Evolutionary conservation across 768 basidiomycete genomes (phyloP), one percentile per base, ranked within the genome.

Genomic region (Suillus discolor): DNA sequence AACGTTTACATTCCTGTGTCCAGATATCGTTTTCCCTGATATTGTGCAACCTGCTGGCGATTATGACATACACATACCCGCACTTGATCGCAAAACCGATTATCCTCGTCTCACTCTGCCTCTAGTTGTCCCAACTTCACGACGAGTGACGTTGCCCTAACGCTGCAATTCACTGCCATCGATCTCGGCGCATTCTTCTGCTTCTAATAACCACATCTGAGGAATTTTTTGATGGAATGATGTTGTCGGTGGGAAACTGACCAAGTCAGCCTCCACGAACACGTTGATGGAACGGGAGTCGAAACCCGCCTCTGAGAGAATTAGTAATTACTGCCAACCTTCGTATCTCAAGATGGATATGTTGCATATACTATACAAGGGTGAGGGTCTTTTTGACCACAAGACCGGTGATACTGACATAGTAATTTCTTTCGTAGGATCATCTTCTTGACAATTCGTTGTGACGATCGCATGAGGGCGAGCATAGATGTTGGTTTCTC

Each of bases 11-110:
- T 57, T 34, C 9, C 15, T 15, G 23, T 25, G n/a, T n/a, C 11
- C 62, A 63, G 49, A 49, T 25, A 36, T 15, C 44, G 47, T 57
- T 11, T 45, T 60, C 44, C 20, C 36, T 55, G 64, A 57, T 66
- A 28, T 28, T 71, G 18, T 62, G 70, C 57, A 70, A 68, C 55
- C 28, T 71, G 28, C 41, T 68, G n/a, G 49, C 61, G n/a, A 45
- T 63, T 31, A 31, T 31, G 31, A 6, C 55, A 12, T 66, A 55
- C 34, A 20, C 61, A 23, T 64, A 64, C 36, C 57, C 60, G 49
- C 51, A 44, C 57, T 38, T 31, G 18, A 60, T 28, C 25, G 13
- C 11, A 39, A 28, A 55, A 20, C 6, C 9, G 18, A 42, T 25
- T 15, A 41, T 25, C 54, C n/a, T 31, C 6, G 31, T 31, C 31